Evolutionary conservation across 2,329 filamentous ascomycete genomes (phyloP), one percentile per base, ranked within the genome.

Genomic region (Cytospora piceae): DNA sequence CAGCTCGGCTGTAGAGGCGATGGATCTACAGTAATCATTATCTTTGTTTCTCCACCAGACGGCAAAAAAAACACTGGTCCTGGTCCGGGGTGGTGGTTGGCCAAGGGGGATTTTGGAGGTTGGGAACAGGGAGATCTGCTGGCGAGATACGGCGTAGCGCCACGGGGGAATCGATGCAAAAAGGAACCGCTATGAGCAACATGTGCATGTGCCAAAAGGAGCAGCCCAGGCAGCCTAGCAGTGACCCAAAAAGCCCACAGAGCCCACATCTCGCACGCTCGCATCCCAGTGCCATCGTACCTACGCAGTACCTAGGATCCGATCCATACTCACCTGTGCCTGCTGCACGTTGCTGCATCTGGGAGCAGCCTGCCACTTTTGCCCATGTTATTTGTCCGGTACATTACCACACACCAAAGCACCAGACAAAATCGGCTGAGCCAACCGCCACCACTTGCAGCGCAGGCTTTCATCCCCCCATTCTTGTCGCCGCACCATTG

Each of bases 401-500:
- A 46, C 42, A 46, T 46, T 46, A n/a, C 42, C 42, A 46, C n/a
- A n/a, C n/a, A n/a, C 42, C 32, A 34, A 34, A 34, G 17, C 4
- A 11, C 8, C 42, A n/a, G n/a, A n/a, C 42, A 46, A 46, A 46
- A 9, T 57, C 53, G 60, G 60, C 60, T 63, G 60, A 57, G 53
- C 60, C 60, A 57, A 63, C 60, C 60, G 60, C 53, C 53, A 46
- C n/a, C 39, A 42, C 11, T 34, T 14, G 39, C 39, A 17, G 39
- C 17, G 15, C 54, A 39, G 55, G 52, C 52, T 55, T 53, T 37
- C 60, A 37, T 62, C 34, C 53, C 59, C 60, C 53, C 60, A n/a
- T 63, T 63, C 60, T 63, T 54, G 60, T 32, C 60, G 60, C 60
- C 60, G 60, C 60, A 29, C 53, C 15, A 54, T 52, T 62, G 60